A percentile compares a stretch with the other conserved stretches of the same genome.
phyloP scores from a whole-genome alignment of 2,329 filamentous ascomycete genomes.

The Cytospora piceicola region DNA sequence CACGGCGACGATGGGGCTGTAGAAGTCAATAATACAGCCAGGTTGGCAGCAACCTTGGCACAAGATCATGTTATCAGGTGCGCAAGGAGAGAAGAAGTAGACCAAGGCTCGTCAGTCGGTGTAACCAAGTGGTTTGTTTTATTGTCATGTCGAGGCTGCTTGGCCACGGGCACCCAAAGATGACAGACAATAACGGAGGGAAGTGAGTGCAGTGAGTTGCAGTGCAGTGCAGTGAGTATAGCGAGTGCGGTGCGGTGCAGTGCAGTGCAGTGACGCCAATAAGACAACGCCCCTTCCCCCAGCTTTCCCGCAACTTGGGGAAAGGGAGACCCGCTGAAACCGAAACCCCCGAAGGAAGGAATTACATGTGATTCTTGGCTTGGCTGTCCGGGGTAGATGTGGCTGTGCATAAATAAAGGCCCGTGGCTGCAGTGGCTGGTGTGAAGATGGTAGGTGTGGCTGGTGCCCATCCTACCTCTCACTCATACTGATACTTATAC shows the following conservation, averaged over 20 bases:
- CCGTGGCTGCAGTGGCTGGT: not conserved
- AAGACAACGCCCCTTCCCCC: not conserved
- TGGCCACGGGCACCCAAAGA: not conserved
- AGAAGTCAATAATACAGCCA: not conserved
- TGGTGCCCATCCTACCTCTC: not conserved
- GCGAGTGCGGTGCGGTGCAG: not conserved
- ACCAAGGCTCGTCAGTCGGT: not conserved
- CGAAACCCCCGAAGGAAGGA: not conserved
- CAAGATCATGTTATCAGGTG: constrained; percentile 1
- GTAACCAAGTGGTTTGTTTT: not conserved
- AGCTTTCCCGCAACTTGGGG: not conserved
- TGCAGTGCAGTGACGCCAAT: not conserved
- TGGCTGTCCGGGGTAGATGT: not conserved
- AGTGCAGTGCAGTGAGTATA: too few relatives aligned
- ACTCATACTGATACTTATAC: too few relatives aligned
- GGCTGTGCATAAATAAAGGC: not conserved
- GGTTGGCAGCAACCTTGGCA: not conserved
- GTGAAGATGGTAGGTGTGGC: not conserved
- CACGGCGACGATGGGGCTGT: not conserved
- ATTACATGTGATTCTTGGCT: not conserved
- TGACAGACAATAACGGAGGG: too few relatives aligned
- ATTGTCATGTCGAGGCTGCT: constrained; percentile 3
- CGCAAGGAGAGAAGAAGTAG: constrained; percentile 4
- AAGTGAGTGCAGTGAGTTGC: not conserved
- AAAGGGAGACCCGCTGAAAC: not conserved